Base-by-base conservation (phyloP, 768 basidiomycete genomes). In the Coprinopsis cinerea region DNA sequence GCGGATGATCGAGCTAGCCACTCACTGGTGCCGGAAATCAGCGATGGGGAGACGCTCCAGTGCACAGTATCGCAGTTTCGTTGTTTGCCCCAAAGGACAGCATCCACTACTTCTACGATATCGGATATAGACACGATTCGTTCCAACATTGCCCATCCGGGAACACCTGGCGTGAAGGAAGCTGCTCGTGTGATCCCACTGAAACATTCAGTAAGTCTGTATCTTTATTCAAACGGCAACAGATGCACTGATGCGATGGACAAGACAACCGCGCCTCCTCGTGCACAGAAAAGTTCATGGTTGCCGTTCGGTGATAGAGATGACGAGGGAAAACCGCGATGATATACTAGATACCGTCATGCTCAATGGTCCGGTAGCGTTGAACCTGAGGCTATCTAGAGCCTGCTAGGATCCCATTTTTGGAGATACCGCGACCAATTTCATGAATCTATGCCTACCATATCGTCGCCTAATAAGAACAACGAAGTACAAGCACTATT, bases 41-140 rank as follows among this genome's bases (percentile, higher is more conserved):
- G 77, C 75, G 85, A 34, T 87, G 87, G 88, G 90, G 91, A 24
- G 91, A 92, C 61, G 91, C 90, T 0, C 73, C 72, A 23, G 67
- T 75, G 27, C 91, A 92, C 57, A 86, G 84, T 47, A 88, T 93
- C 49, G 90, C 83, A 4, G 89, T 79, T 5, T 79, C 88, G 0
- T 67, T 91, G 13, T 86, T 92, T 61, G 81, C 85, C 2, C 69
- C 75, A 22, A 85, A 78, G 62, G 80, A 85, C 25, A 84, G 88
- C 58, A 69, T 92, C 20, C 86, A 92, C 61, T 93, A 86, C 62
- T 92, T 92, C 68, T 57, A 66, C 41, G 88, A 93, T 57, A 89
- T 94, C 32, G 92, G 91, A 0, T 94, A 92, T 64, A 70, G 77
- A 54, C 90, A 94, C 53, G 78, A 85, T 48, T 81, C 79, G 3